Evolutionary conservation across 169 alveolate genomes (phyloP), one percentile per base, ranked within the genome.

Genomic region (Eimeria nieschulzi): DNA sequence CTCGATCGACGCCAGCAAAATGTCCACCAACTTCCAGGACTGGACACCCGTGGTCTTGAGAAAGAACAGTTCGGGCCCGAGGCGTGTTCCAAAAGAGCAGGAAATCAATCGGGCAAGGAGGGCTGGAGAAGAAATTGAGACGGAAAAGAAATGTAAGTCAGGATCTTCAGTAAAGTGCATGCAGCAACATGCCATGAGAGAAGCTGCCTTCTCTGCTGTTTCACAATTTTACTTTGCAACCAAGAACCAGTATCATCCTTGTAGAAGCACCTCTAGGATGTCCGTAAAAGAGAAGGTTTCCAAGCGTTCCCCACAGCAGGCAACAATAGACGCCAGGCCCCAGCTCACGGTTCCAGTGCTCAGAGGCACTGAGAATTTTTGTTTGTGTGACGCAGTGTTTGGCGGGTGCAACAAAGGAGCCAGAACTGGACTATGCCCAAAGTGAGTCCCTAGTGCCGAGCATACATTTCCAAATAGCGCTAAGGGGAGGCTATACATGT

Each of bases 61-160:
- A 76, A 94, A 94, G 82, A 68, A 90, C 19, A 92, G 86, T 9
- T 93, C 94, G 0, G 94, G 95, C 66, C 83, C 63, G 76, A 64
- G 61, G 55, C 90, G 92, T 85, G 85, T 92, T 46, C 26, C 78
- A 23, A 91, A 92, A 23, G 93, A 92, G 53, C 88, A 90, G 83
- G 96, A 80, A 75, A 90, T 93, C 72, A 93, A 93, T 72, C 75
- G 63, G 46, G 95, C 95, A 7, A 87, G 93, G 33, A 66, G 95
- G 83, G 53, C 75, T 19, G 94, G 94, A 1, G 95, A 91, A 21
- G 93, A 23, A 1, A 83, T 93, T 10, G 94, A 85, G 55, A 87
- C 93, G n/a, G 93, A 75, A 51, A 93, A 93, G 94, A 93, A 91
- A 87, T 87, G 83, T 70, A 39, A 26, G 91, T 64, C 53, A 63